Evolutionary conservation across 2,329 filamentous ascomycete genomes (phyloP), one percentile per base, ranked within the genome.

Genomic region (Fusarium sp.): DNA sequence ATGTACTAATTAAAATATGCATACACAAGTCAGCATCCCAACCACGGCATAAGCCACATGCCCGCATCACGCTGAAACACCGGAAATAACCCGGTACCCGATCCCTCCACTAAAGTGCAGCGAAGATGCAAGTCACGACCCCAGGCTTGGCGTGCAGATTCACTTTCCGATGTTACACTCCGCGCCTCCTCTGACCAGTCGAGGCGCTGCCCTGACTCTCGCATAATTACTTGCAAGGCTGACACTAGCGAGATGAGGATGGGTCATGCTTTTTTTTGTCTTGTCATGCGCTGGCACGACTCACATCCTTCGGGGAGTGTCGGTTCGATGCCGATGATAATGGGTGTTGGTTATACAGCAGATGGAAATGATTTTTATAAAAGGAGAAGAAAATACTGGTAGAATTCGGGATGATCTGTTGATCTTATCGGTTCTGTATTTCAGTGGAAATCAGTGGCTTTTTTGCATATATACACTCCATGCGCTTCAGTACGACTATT

Each of bases 291-390:
- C 46, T 69, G 66, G 52, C 66, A 53, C 32, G 44, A 65, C 30
- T 63, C 25, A n/a, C 46, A 57, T 65, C 18, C 12, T n/a, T 49
- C 70, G 70, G 70, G 70, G 70, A 72, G 59, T 69, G 40, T 72
- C 70, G 70, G 69, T 69, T 43, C 49, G 37, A 33, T 42, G 32
- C 70, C 64, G 70, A 44, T 32, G 32, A 37, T 33, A 60, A 19
- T 68, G 16, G 11, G 21, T 33, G 30, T 28, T 21, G 28, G 32
- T 42, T 49, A 30, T 52, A 56, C 7, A n/a, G 18, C 6, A 59
- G 28, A 59, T 49, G 13, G 15, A 23, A 16, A 43, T 32, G 6
- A 16, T 19, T 15, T 25, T 15, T 47, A 44, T 60, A 58, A 42
- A 60, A 56, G 10, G 43, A 6, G 19, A 23, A n/a, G 2, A 21